phyloP scores from a whole-genome alignment of 2,329 filamentous ascomycete genomes.

The Geosmithia putterillii region DNA sequence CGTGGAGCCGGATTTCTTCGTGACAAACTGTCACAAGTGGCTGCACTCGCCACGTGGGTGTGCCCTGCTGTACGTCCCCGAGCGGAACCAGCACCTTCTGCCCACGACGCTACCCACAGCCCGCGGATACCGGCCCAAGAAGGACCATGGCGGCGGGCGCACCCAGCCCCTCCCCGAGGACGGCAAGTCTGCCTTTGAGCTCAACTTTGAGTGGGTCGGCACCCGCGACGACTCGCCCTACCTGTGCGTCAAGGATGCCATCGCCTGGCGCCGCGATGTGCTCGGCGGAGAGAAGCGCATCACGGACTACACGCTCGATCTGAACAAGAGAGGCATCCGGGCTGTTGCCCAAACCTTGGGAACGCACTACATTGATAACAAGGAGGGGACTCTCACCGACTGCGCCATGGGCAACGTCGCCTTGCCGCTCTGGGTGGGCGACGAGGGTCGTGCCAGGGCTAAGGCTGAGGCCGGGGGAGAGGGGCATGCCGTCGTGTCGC shows the following conservation, averaged over 20 bases:
- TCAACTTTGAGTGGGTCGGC: constrained; percentile 64
- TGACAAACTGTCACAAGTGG: constrained; percentile 89
- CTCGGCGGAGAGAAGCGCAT: constrained; percentile 67
- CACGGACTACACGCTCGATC: constrained; percentile 43
- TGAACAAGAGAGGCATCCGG: constrained; percentile 53
- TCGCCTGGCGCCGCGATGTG: constrained; percentile 56
- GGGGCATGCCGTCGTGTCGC: constrained; percentile 11
- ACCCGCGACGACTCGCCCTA: constrained; percentile 64
- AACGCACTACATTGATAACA: constrained; percentile 62
- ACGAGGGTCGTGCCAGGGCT: constrained; percentile 7
- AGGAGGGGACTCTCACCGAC: constrained; percentile 43
- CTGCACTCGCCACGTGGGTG: constrained; percentile 68
- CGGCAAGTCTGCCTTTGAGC: constrained; percentile 47
- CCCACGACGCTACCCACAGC: constrained; percentile 67
- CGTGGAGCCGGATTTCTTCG: constrained; percentile 73
- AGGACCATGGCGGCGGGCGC: constrained; percentile 11
- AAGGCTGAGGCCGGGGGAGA: too few relatives aligned
- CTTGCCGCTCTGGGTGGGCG: constrained; percentile 45
- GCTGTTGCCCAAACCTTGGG: constrained; percentile 49
- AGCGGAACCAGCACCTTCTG: constrained; percentile 64
- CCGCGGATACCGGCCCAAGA: constrained; percentile 55
- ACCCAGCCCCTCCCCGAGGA: constrained; percentile 25
- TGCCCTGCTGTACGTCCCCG: constrained; percentile 68
- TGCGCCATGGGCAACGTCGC: constrained; percentile 65
- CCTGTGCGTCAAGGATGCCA: constrained; percentile 56